Conservation (phyloP, 2,329 filamentous ascomycete genomes). For the Nothophaeocryptopus gaeumannii region DNA sequence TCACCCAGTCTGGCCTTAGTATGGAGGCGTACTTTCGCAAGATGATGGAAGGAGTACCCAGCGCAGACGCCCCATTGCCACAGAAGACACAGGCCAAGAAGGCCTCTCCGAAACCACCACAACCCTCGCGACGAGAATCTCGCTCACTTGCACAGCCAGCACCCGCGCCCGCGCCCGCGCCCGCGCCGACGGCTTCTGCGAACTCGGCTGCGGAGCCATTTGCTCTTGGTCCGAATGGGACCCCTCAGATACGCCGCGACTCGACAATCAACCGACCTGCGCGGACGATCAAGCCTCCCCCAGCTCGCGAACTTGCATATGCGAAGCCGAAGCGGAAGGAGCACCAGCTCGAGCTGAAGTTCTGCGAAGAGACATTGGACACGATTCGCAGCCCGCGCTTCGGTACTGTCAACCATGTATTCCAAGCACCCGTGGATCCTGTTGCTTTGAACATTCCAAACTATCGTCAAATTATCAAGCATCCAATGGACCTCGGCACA, state of each 20-base stretch:
- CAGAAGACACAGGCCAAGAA: slow-evolving; percentile 44
- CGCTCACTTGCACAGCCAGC: slow-evolving; percentile 21
- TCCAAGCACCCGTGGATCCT: slow-evolving; percentile 82
- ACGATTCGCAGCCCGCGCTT: slow-evolving; percentile 77
- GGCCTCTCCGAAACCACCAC: slow-evolving; percentile 30
- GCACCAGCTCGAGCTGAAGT: slow-evolving; percentile 81
- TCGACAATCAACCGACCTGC: slow-evolving; percentile 83
- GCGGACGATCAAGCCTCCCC: slow-evolving; percentile 87
- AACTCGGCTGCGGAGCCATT: slow-evolving; percentile 58
- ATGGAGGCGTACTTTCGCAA: slow-evolving; percentile 59
- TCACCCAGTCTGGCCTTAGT: slow-evolving; percentile 66
- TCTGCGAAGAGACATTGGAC: slow-evolving; percentile 76
- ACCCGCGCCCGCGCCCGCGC: slow-evolving; percentile 40
- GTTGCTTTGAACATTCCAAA: slow-evolving; percentile 90
- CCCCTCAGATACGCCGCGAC: slow-evolving; percentile 80
- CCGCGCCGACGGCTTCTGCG: slow-evolving; percentile 33
- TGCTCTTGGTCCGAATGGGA: slow-evolving; percentile 72
- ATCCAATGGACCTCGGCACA: slow-evolving; percentile 92
- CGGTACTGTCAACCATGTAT: slow-evolving; percentile 65
- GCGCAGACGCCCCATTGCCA: slow-evolving; percentile 56
- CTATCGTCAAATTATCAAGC: slow-evolving; percentile 92
- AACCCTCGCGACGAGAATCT: slow-evolving; percentile 32
- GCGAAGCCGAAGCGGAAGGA: slow-evolving; percentile 88
- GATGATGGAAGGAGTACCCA: slow-evolving; percentile 60
- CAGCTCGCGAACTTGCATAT: slow-evolving; percentile 88